phyloP scores from a whole-genome alignment of 2,329 filamentous ascomycete genomes.

The Nigrospora osmanthi region DNA sequence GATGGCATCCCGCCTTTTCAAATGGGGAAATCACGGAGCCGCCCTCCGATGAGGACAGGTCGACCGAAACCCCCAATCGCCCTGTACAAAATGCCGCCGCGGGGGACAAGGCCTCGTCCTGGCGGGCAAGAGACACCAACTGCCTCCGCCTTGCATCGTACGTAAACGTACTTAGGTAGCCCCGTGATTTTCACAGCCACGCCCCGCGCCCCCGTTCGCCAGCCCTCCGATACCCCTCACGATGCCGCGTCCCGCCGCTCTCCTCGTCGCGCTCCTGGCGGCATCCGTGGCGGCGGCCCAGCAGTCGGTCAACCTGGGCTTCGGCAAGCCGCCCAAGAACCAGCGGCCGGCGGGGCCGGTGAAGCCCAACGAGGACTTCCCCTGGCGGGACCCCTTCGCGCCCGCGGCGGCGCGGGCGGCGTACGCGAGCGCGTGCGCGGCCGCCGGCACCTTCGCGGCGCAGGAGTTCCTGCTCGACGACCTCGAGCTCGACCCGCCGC shows the following conservation, averaged over 20 bases:
- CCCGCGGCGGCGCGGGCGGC: conserved; percentile 11
- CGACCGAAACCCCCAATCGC: neutral
- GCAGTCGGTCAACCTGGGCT: neutral
- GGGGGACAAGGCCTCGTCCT: neutral
- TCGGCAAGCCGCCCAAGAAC: neutral
- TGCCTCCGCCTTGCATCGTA: neutral
- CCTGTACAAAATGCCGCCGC: neutral
- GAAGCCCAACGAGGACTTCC: conserved; percentile 19
- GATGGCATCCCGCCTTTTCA: neutral
- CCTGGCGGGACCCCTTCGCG: conserved; percentile 32
- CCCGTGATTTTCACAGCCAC: neutral
- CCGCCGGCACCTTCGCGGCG: conserved; percentile 25
- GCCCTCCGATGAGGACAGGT: conserved; percentile 1
- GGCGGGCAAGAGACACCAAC: neutral
- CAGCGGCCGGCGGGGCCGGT: neutral
- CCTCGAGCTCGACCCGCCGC: conserved; percentile 26
- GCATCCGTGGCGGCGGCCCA: neutral
- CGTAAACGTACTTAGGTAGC: no score
- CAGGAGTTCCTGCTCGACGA: conserved; percentile 35
- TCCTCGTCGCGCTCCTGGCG: neutral
- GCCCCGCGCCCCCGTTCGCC: neutral
- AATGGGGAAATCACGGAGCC: neutral
- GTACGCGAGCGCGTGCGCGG: conserved; percentile 27
- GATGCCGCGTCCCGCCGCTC: neutral
- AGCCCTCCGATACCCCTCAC: neutral